Conservation (phyloP, 2,329 filamentous ascomycete species). For the Didymella sp. region DNA sequence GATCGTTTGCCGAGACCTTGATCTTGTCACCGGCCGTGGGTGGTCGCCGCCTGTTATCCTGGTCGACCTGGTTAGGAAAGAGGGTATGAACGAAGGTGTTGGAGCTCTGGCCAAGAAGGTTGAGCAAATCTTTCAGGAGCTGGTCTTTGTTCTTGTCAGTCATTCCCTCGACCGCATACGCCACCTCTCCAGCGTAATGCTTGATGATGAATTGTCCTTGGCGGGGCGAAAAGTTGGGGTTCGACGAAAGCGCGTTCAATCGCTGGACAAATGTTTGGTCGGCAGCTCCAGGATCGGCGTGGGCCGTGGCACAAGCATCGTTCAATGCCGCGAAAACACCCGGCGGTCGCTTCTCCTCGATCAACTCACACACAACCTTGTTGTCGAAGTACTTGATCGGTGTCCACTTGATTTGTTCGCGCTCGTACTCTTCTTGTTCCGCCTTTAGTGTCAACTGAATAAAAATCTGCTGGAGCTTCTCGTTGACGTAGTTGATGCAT, state of each 20-base stretch:
- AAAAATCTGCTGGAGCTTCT: constrained; percentile 98
- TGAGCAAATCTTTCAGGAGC: constrained; percentile 89
- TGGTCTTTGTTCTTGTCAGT: constrained; percentile 99
- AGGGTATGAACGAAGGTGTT: constrained; percentile 87
- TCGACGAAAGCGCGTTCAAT: constrained; percentile 83
- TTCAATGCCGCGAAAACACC: constrained; percentile 96
- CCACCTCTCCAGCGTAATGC: constrained; percentile 97
- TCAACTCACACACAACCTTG: constrained; percentile 97
- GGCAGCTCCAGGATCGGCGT: constrained; percentile 91
- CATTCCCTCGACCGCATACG: constrained; percentile 93
- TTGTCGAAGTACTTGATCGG: constrained; percentile 99
- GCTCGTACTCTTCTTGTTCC: constrained; percentile 95
- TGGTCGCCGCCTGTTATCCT: constrained; percentile 92
- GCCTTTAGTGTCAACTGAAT: constrained; percentile 96
- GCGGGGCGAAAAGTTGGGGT: constrained; percentile 87
- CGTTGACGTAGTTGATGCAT: constrained; percentile 99
- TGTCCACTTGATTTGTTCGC: constrained; percentile 97
- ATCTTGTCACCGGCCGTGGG: constrained; percentile 97
- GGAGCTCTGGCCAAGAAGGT: constrained; percentile 80
- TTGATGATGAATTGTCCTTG: constrained; percentile 98
- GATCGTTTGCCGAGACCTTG: constrained; percentile 89
- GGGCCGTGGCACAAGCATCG: constrained; percentile 97
- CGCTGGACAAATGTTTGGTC: constrained; percentile 96
- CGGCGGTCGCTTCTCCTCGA: constrained; percentile 87
- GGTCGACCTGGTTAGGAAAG: constrained; percentile 92